Evolutionary conservation across 805 yeast genomes (phyloP), one percentile per base, ranked within the genome.

Genomic region (Yarrowia bubula): DNA sequence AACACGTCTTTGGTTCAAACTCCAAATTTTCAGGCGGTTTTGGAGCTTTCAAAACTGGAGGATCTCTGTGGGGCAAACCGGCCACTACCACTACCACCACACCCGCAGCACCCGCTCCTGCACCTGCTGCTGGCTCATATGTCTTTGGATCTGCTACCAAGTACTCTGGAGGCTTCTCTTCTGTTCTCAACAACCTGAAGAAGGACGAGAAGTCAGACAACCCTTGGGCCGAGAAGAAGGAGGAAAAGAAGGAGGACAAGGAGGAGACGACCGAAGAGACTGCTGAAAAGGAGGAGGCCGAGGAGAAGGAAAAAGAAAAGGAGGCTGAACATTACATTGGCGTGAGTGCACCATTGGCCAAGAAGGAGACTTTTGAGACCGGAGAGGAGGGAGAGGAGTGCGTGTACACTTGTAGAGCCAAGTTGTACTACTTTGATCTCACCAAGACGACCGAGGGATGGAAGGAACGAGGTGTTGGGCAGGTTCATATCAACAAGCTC

Each of bases 391-490:
- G 84, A 65, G 99, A 95, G 73, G 79, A 79, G 38, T 83, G 89
- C 0, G 72, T 87, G 8, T 90, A 84, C 74, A 84, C 84, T 48
- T 82, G 88, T 42, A 86, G 88, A 55, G 90, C 96, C 4, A 90
- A 92, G 72, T 77, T 95, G 32, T 95, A 92, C 73, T 86, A 84
- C 35, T 77, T 90, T 70, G 89, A 89, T 71, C 78, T 92, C 35
- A 78, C 86, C 0, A 82, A 85, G 41, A 79, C 88, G 3, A 74
- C 82, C 8, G 85, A 82, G 15, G 97, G 97, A 1, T 95, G 99
- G 99, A 95, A 90, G 74, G 99, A 95, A 76, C 84, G 95, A 72
- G 99, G 99, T 28, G 81, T 89, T 46, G 99, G 99, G 1, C 82
- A 84, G 4, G 77, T 95, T n/a, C 96, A 90, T 73, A 82, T 95